phyloP scores from a whole-genome alignment of 75 land plant genomes.

The Azolla pinnata region DNA sequence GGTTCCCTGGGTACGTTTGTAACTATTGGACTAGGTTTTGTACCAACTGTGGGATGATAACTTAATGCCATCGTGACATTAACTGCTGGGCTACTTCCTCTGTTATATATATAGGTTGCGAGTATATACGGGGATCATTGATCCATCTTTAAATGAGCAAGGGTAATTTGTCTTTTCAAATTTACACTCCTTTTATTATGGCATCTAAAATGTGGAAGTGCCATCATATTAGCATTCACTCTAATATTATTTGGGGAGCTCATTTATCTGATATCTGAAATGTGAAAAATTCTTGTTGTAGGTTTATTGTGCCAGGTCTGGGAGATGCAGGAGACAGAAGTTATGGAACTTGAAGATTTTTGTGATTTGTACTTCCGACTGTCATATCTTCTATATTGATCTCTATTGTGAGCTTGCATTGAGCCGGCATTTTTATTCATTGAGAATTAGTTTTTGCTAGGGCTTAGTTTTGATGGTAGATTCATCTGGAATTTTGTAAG shows the following conservation, averaged over 20 bases:
- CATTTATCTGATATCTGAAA: no score
- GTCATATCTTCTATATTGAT: no score
- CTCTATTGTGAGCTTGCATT: no score
- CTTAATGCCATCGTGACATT: not conserved
- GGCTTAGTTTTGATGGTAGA: no score
- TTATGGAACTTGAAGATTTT: constrained; percentile 61
- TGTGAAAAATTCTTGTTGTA: constrained; percentile 20
- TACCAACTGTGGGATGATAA: not conserved
- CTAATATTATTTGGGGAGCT: not conserved
- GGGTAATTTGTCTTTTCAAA: constrained; percentile 39
- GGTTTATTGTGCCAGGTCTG: constrained; percentile 91
- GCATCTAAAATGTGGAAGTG: not conserved
- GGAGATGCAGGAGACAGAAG: constrained; percentile 98
- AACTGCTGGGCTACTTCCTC: no score
- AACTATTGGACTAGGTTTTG: not conserved
- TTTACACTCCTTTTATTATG: not conserved
- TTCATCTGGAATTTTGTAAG: no score
- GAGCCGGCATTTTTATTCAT: no score
- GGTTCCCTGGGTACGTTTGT: constrained; percentile 79
- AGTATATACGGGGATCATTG: constrained; percentile 82
- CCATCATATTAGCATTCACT: not conserved
- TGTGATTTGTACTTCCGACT: no score
- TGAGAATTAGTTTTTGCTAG: no score
- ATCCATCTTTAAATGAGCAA: constrained; percentile 75
- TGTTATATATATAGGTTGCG: constrained; percentile 52